Percentiles rank a stretch among this genome's conserved stretches.
These are phyloP conservation scores for Blastobotrys persicus DNA, from an alignment of 1,139 yeast species.

Conservation along the genomic window DNA sequence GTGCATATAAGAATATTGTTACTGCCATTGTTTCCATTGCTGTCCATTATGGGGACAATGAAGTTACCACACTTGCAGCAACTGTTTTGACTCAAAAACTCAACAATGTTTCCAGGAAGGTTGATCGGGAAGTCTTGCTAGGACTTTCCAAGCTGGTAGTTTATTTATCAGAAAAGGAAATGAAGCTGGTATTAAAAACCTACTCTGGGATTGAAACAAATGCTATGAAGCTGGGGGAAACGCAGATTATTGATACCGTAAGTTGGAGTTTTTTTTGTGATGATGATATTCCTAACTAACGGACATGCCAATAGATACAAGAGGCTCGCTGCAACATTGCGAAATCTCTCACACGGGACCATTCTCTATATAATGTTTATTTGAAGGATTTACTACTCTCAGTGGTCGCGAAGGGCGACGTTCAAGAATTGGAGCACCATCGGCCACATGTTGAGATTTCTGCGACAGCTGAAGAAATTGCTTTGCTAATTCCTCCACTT, in stretches of 20 bases:
- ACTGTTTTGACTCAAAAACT: conserved; percentile 82
- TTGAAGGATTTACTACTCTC: conserved; percentile 64
- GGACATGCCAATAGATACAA: conserved; percentile 15
- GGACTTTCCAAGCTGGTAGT: conserved; percentile 63
- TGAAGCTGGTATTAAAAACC: conserved; percentile 50
- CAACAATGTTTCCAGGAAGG: conserved; percentile 42
- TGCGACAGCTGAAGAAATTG: conserved; percentile 73
- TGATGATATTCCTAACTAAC: not conserved
- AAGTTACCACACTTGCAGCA: conserved; percentile 76
- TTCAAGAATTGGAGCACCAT: conserved; percentile 74
- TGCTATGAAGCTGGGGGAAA: conserved; percentile 23
- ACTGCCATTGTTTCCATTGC: conserved; percentile 72
- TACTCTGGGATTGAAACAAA: conserved; percentile 34
- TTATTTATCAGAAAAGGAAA: conserved; percentile 58
- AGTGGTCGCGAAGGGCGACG: conserved; percentile 79
- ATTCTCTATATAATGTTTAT: conserved; percentile 55
- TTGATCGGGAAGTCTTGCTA: conserved; percentile 45
- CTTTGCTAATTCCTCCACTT: conserved; percentile 65
- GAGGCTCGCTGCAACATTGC: conserved; percentile 44
- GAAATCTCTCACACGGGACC: conserved; percentile 32
- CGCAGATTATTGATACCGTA: conserved; percentile 31
- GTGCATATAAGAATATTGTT: conserved; percentile 48
- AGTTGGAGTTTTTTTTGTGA: conserved; percentile 2
- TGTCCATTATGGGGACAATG: conserved; percentile 64
- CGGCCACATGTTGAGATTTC: conserved; percentile 77